Evolutionary conservation across 164 flowering plant species (phyloP), one percentile per base, ranked within the genome.

Genomic region (Vitis rupestris): DNA sequence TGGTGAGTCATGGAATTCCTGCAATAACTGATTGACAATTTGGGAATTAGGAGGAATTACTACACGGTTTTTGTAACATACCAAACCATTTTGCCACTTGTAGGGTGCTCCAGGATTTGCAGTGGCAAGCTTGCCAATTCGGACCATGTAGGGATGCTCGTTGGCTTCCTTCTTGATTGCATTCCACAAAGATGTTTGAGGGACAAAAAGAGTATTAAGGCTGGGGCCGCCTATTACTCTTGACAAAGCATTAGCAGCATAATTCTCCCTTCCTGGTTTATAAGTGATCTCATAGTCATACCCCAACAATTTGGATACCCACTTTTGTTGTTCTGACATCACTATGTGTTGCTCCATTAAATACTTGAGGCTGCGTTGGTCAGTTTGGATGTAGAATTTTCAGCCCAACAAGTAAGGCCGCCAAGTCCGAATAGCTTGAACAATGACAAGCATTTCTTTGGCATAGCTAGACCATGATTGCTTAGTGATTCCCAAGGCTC

Each of bases 1-100:
- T 2, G 66, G 66, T 9, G 66, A 11, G 19, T 64, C 67, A 52
- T 50, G 67, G n/a, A 49, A 50, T n/a, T 64, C 57, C 0, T 50
- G 30, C 14, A 64, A 9, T 10, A 64, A 51, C 15, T 50, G 54
- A 17, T 17, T 17, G 17, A 17, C 17, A 17, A 17, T 0, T 17
- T 17, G 0, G 17, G 17, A 17, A 17, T 17, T 17, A 17, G 17
- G 17, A 17, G 17, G 17, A 17, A 17, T 17, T 17, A 17, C 17
- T 17, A 0, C 27, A 0, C 54, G 52, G 14, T 7, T 14, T 3
- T 64, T 49, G 23, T 64, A 64, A 2, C 16, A 49, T 0, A 64
- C 8, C 13, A 64, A 15, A 2, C 67, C 67, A 49, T 64, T 11
- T 3, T 14, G 67, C 17, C 17, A 8, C 0, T 5, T 15, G 31